A percentile compares a stretch with the other conserved stretches of the same genome.
phyloP scores from a whole-genome alignment of 768 basidiomycete genomes.

The Daedalea quercina region DNA sequence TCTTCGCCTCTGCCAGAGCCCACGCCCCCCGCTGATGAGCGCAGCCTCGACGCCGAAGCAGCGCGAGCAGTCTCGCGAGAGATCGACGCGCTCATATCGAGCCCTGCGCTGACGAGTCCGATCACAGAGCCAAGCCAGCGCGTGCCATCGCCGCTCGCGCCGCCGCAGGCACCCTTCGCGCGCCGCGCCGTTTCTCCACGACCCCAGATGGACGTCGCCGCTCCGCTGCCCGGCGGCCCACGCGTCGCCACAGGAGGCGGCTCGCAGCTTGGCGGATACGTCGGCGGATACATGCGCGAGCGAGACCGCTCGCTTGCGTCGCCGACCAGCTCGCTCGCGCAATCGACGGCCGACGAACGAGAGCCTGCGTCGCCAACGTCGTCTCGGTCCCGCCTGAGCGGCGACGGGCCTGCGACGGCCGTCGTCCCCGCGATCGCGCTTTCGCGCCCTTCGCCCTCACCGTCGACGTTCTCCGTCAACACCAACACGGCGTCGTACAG shows the following conservation, averaged over 20 bases:
- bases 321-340: background rate
- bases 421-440: background rate
- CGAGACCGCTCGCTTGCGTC: slow-evolving; percentile 12
- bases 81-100: slow-evolving; percentile 48
- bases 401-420: slow-evolving; percentile 28
- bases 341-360: too few relatives aligned
- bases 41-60: slow-evolving; percentile 52
- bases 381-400: slow-evolving; percentile 8
- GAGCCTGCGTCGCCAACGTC: slow-evolving; percentile 20
- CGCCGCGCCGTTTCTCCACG: slow-evolving; percentile 32
- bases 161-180: slow-evolving; percentile 10
- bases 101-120: slow-evolving; percentile 20
- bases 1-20: background rate
- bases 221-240: background rate
- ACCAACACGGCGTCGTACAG: background rate
- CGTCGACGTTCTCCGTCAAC: slow-evolving; percentile 12
- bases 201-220: slow-evolving; percentile 20
- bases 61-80: slow-evolving; percentile 64
- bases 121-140: slow-evolving; percentile 22
- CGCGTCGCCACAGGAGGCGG: background rate
- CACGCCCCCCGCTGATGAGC: slow-evolving; percentile 7
- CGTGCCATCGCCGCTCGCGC: slow-evolving; percentile 5
- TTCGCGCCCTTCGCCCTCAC: slow-evolving; percentile 10
- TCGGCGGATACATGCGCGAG: slow-evolving; percentile 6
- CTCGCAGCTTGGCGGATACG: slow-evolving; percentile 1